These are phyloP conservation scores for Hyphopichia khmerensis DNA, from an alignment of 1,139 yeast species.

Conservation along the genomic window DNA sequence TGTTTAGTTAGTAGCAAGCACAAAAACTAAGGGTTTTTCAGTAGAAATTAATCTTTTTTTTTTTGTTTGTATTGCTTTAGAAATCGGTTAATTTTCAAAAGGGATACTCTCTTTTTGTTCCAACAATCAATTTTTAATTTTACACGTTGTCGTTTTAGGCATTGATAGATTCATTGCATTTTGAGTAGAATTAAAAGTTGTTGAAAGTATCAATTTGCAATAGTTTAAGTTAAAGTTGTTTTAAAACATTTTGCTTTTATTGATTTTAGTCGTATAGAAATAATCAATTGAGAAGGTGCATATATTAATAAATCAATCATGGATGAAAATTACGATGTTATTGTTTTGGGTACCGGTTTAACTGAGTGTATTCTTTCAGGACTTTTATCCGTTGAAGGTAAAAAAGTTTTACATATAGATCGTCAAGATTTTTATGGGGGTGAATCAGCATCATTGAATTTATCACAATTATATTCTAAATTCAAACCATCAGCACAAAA, in stretches of 20 bases:
- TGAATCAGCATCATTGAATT: slow-evolving; percentile 65
- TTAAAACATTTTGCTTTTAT: no score
- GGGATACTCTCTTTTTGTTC: background rate
- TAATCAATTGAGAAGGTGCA: no score
- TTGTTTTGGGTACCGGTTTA: slow-evolving; percentile 66
- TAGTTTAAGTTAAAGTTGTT: no score
- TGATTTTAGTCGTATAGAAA: background rate
- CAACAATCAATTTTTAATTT: background rate
- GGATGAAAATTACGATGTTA: slow-evolving; percentile 93
- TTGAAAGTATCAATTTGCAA: no score
- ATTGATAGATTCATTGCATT: no score
- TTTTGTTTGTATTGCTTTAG: background rate
- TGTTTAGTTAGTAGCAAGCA: no score
- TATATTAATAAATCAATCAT: no score
- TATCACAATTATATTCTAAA: slow-evolving; percentile 63
- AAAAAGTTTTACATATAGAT: slow-evolving; percentile 94
- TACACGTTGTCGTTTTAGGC: background rate
- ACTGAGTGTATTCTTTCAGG: slow-evolving; percentile 97
- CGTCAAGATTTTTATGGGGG: slow-evolving; percentile 97
- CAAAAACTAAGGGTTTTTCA: background rate
- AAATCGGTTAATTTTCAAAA: background rate
- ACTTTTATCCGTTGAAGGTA: slow-evolving; percentile 86
- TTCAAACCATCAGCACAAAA: slow-evolving; percentile 68
- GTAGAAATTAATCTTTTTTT: background rate
- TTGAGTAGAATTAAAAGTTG: no score